Conservation (phyloP, 2,329 filamentous ascomycete species). For the Cladosporium colombiae region DNA sequence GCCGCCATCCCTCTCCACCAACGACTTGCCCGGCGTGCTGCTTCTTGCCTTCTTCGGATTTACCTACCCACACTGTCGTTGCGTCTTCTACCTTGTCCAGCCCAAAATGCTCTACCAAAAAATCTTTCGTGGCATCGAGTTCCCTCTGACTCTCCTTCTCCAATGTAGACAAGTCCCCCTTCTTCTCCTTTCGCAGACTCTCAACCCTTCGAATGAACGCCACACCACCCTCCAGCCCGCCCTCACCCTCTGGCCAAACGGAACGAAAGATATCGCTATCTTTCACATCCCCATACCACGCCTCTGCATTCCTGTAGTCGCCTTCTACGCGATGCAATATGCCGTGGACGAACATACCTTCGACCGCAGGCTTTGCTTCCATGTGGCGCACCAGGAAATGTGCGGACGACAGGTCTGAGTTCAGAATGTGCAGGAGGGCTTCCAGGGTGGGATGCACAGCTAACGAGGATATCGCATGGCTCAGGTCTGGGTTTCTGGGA, state of each 20-base stretch:
- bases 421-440: slow-evolving; percentile 53
- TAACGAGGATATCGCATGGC: slow-evolving; percentile 34
- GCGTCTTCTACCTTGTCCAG: slow-evolving; percentile 46
- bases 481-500: slow-evolving; percentile 29
- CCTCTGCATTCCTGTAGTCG: slow-evolving; percentile 51
- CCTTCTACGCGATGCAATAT: slow-evolving; percentile 55
- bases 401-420: slow-evolving; percentile 51
- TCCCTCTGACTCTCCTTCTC: slow-evolving; percentile 42
- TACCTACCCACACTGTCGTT: slow-evolving; percentile 45
- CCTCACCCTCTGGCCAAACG: slow-evolving; percentile 37
- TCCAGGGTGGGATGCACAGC: slow-evolving; percentile 52
- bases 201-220: slow-evolving; percentile 43
- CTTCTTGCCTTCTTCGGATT: slow-evolving; percentile 43
- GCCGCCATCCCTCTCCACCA: slow-evolving; percentile 46
- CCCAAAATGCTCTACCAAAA: slow-evolving; percentile 50
- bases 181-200: slow-evolving; percentile 37
- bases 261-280: slow-evolving; percentile 38
- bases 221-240: slow-evolving; percentile 29
- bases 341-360: slow-evolving; percentile 55
- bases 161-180: slow-evolving; percentile 35
- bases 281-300: slow-evolving; percentile 51
- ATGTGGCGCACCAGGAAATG: slow-evolving; percentile 57
- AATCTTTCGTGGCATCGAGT: slow-evolving; percentile 45
- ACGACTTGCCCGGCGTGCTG: slow-evolving; percentile 48
- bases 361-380: slow-evolving; percentile 50